Conservation (phyloP, 2,329 filamentous ascomycete species). For the Hawksworthiomyces lignivorus region DNA sequence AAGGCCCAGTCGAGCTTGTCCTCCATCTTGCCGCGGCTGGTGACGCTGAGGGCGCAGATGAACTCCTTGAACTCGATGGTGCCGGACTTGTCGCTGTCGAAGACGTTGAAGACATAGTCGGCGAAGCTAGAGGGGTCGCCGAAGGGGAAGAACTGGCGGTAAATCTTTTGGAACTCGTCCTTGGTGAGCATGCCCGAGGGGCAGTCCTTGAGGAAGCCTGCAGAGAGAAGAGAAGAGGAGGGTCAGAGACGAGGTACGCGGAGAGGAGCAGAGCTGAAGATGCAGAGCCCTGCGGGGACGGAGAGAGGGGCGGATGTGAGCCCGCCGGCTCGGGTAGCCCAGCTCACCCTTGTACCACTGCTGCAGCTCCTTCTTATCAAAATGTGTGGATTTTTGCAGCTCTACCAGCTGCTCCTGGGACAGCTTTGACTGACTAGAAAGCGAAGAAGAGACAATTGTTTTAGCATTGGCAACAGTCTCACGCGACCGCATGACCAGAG, state of each 20-base stretch:
- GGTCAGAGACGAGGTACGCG: no score
- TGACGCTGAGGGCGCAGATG: conserved; percentile 95
- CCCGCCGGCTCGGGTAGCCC: no score
- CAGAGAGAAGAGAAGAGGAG: no score
- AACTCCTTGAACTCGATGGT: conserved; percentile 99
- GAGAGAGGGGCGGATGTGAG: no score
- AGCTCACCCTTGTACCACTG: conserved; percentile 99
- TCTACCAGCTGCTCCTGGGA: conserved; percentile 92
- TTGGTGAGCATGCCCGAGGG: conserved; percentile 95
- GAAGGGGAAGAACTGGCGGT: conserved; percentile 98
- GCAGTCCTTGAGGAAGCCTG: conserved; percentile 97
- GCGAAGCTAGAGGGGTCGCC: conserved; percentile 96
- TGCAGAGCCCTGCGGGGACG: no score
- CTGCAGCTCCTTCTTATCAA: conserved; percentile 98
- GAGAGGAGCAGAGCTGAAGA: no score
- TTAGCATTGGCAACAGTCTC: no score
- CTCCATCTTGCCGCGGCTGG: conserved; percentile 96
- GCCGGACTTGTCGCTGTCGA: conserved; percentile 94
- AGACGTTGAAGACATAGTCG: conserved; percentile 98
- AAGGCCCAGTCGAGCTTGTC: conserved; percentile 99
- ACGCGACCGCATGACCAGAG: no score
- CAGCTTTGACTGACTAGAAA: conserved; percentile 86
- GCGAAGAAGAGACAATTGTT: no score
- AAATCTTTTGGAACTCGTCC: conserved; percentile 99
- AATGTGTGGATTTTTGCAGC: conserved; percentile 93